Evolutionary conservation across 805 yeast genomes (phyloP), one percentile per base, ranked within the genome.

Genomic region (Candida insectalens): DNA sequence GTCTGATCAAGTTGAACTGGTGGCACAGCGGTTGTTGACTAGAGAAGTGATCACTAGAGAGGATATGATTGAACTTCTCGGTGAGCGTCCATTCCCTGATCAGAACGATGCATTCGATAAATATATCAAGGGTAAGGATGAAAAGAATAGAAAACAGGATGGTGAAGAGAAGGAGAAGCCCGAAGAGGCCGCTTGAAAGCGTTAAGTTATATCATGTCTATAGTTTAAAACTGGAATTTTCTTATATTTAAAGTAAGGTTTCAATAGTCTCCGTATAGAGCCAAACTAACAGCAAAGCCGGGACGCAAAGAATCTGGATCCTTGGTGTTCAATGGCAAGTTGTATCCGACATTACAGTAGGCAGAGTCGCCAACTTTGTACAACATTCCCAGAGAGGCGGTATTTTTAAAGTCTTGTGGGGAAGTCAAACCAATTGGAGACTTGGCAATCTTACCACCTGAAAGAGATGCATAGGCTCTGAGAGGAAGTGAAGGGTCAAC

Each of bases 91-190:
- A 26, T 82, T 77, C 65, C 73, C 77, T 12, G 84, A 81, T 50
- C 69, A 74, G 52, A 82, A 82, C 49, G 94, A 82, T 51, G 95
- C 95, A 2, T 87, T 88, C 58, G 95, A 85, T 56, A 84, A 83
- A 54, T 88, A 88, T 50, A 62, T 88, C 40, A 83, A 46, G n/a
- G 41, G 39, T 5, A 49, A 45, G 26, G 41, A 40, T 20, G 41
- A 39, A 23, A 40, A 21, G 33, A 19, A 8, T 27, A 26, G 9
- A 30, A 39, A 32, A 20, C 23, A 36, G 34, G 29, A 32, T 5
- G 32, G 25, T 16, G 31, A 27, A n/a, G 22, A 25, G 6, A 20
- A 18, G 13, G 22, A 29, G 12, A 9, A 29, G 21, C 14, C 6
- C 22, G 22, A 29, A 22, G 13, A 32, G 35, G 12, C 13, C 23